Evolutionary conservation across 2,329 filamentous ascomycete genomes (phyloP), one percentile per base, ranked within the genome.

Genomic region (Xylaria sp.): DNA sequence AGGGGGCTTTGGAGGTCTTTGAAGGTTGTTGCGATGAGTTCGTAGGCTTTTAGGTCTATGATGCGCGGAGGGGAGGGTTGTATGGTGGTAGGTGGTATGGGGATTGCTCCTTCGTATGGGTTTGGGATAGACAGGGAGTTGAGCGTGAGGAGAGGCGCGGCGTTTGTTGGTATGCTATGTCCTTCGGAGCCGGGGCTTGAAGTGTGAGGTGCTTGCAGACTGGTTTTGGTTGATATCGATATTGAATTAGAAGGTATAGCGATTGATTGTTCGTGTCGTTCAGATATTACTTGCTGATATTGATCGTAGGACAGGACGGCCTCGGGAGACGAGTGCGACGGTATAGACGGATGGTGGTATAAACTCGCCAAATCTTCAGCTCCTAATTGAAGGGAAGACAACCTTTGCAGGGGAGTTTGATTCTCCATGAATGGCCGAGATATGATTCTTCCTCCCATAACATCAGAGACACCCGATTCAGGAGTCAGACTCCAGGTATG

Each of bases 11-110:
- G 53, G 4, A 60, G 42, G 18, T 65, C 62, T 55, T 65, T 59
- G 57, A 68, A 64, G 18, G 57, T 37, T 9, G 60, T 62, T 4
- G 63, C 61, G 50, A 66, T 63, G 3, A 64, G 42, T 46, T 67
- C 64, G 59, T 68, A 67, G 11, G 58, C 60, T 50, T 59, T 66
- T 1, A 64, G 49, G 49, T 68, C 66, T 37, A 65, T 19, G 34
- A 23, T 3, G 4, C 18, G 42, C 23, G 18, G 30, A 30, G 30
- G 49, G 13, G 46, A 19, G 9, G 37, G 37, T 1, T 30, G 23
- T 3, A 42, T 42, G 37, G 37, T 42, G 8, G 37, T 8, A 8
- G 1, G 6, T 49, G 54, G 16, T 16, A 52, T 51, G 16, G 37
- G 18, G 30, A 59, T 52, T 23, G 8, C 23, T 18, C 48, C n/a